Conservation (phyloP, 1,139 yeast species). For the Sugiyamaella paludigena region DNA sequence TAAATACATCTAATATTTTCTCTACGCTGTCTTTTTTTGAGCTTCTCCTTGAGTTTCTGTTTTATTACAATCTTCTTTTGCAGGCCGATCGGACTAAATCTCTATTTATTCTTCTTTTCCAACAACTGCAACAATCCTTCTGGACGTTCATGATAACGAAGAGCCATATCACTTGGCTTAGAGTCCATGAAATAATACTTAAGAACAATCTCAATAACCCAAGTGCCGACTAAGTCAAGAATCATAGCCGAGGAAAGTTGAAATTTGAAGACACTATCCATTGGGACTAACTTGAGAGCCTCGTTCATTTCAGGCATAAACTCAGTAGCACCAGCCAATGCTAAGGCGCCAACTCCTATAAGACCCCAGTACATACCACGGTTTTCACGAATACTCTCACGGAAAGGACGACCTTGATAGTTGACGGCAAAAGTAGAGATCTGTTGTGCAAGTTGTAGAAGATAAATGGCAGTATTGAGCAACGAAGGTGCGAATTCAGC, state of each 20-base stretch:
- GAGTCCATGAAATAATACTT: conserved; percentile 87
- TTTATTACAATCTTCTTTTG: not conserved
- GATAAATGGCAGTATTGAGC: conserved; percentile 92
- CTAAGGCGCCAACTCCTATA: conserved; percentile 84
- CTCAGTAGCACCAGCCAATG: conserved; percentile 91
- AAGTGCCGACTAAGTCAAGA: conserved; percentile 73
- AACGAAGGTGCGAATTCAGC: conserved; percentile 85
- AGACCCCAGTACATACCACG: conserved; percentile 97
- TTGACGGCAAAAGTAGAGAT: conserved; percentile 97
- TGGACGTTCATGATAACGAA: conserved; percentile 35
- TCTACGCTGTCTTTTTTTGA: not conserved
- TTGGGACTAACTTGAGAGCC: conserved; percentile 86
- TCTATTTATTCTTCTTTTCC: conserved; percentile 34
- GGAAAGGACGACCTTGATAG: conserved; percentile 96
- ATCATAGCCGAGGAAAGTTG: conserved; percentile 73
- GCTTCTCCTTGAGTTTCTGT: not conserved
- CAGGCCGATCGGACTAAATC: too few relatives aligned
- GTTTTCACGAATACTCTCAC: conserved; percentile 85
- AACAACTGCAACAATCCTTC: conserved; percentile 32
- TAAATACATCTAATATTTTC: not conserved
- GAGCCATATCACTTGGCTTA: conserved; percentile 88
- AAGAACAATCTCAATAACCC: conserved; percentile 75
- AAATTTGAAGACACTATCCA: conserved; percentile 69
- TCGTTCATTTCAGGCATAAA: conserved; percentile 92
- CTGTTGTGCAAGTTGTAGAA: conserved; percentile 92